Percentiles rank a stretch among this genome's conserved stretches.
Conservation (phyloP, 164 flowering plant species). For the Umbellularia californica region DNA sequence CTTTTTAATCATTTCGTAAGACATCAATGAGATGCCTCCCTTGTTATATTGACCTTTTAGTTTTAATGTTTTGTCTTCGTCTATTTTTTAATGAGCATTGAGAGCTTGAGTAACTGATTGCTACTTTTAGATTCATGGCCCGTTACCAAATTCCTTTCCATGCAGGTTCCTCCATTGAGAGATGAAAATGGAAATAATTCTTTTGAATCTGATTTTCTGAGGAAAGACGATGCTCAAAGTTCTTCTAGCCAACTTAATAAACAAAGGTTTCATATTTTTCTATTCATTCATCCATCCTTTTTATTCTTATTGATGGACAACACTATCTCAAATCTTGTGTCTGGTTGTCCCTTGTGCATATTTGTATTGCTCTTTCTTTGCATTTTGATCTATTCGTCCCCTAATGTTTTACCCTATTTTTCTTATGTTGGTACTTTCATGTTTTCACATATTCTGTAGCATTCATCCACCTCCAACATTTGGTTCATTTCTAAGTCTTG, state of each 20-base stretch:
- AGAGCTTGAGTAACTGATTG: slow-evolving; percentile 16
- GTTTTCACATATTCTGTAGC: slow-evolving; percentile 26
- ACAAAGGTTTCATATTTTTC: slow-evolving; percentile 33
- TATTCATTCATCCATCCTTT: not conserved
- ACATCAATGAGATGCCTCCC: no score
- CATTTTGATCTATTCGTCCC: not conserved
- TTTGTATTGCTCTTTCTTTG: not conserved
- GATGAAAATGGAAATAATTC: slow-evolving; percentile 33
- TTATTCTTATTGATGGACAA: no score
- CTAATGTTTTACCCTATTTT: not conserved
- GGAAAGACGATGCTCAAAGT: slow-evolving; percentile 30
- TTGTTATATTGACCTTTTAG: no score
- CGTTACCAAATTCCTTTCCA: not conserved
- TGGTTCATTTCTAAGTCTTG: slow-evolving; percentile 73
- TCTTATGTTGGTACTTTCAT: not conserved
- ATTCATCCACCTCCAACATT: slow-evolving; percentile 82
- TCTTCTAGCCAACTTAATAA: slow-evolving; percentile 19
- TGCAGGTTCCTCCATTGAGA: slow-evolving; percentile 53
- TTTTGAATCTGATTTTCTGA: slow-evolving; percentile 27
- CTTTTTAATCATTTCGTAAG: no score
- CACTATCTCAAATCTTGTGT: no score
- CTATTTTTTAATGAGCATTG: not conserved
- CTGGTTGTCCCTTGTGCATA: not conserved
- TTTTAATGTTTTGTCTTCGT: no score
- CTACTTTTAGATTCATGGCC: slow-evolving; percentile 6